Evolutionary conservation across 768 basidiomycete genomes (phyloP).

Genomic region (Pleurotus salmoneostramineus): DNA sequence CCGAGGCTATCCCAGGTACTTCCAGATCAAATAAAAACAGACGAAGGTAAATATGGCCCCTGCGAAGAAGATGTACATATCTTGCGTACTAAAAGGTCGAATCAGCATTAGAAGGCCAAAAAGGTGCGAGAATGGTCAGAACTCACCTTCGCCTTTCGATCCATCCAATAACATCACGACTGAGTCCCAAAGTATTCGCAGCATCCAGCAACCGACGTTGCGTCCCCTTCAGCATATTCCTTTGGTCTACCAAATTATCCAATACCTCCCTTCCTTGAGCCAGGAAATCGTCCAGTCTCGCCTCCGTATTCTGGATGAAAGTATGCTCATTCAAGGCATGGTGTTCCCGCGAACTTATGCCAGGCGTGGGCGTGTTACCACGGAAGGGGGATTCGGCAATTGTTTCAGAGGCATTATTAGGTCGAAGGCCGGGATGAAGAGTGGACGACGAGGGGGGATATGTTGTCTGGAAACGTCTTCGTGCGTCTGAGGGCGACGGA

Average conservation of each 20-base stretch:
- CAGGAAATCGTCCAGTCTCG: slow-evolving; percentile 83
- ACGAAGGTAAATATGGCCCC: slow-evolving; percentile 88
- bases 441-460: slow-evolving; percentile 36
- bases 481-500: slow-evolving; percentile 49
- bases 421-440: slow-evolving; percentile 49
- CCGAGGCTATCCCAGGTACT: slow-evolving; percentile 66
- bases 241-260: slow-evolving; percentile 89
- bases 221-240: slow-evolving; percentile 94
- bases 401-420: slow-evolving; percentile 28
- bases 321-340: slow-evolving; percentile 86
- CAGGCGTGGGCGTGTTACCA: slow-evolving; percentile 45
- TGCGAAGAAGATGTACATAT: slow-evolving; percentile 88
- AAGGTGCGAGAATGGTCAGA: not conserved
- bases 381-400: slow-evolving; percentile 87
- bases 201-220: slow-evolving; percentile 81
- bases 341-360: slow-evolving; percentile 56
- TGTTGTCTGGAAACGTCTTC: slow-evolving; percentile 60
- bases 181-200: slow-evolving; percentile 92
- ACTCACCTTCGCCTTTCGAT: slow-evolving; percentile 90
- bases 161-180: slow-evolving; percentile 94
- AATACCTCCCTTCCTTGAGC: slow-evolving; percentile 90
- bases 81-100: slow-evolving; percentile 66
- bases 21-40: slow-evolving; percentile 92
- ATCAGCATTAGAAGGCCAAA: slow-evolving; percentile 6
- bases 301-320: slow-evolving; percentile 82